Conservation (phyloP, 208 protist genomes). For the Naegleria lovaniensis region DNA sequence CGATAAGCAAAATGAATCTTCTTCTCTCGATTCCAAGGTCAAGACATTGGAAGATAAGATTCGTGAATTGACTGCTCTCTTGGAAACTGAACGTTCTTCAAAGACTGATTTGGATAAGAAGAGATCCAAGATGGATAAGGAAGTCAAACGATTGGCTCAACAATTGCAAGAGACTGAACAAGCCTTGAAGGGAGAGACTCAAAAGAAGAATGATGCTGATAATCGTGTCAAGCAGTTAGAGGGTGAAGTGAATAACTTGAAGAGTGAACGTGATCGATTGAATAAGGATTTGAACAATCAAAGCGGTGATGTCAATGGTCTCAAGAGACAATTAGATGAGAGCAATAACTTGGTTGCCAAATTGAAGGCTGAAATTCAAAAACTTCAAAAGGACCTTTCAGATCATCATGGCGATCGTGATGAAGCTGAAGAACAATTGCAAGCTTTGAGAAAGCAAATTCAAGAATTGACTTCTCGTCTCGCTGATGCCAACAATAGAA, state of each 20-base stretch:
- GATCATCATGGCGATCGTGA: background rate
- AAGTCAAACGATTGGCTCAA: background rate
- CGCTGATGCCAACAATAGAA: background rate
- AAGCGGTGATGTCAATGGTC: background rate
- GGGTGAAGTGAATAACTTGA: background rate
- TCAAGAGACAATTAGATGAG: background rate
- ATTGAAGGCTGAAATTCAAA: background rate
- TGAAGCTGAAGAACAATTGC: background rate
- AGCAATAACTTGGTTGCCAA: background rate
- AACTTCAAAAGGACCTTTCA: background rate
- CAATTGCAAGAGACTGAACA: background rate
- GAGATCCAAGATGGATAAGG: background rate
- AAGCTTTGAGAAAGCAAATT: background rate
- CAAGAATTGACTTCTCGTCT: background rate
- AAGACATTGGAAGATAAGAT: background rate
- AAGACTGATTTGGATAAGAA: background rate
- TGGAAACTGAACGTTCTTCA: background rate
- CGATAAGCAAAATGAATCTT: background rate
- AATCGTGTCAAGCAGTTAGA: background rate
- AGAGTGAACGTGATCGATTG: background rate
- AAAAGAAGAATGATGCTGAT: background rate
- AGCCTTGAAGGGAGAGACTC: background rate
- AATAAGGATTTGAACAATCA: background rate
- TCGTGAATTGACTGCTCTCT: background rate
- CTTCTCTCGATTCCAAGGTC: background rate